phyloP scores from a whole-genome alignment of 306 rosid species.

The Luffa acutangula region DNA sequence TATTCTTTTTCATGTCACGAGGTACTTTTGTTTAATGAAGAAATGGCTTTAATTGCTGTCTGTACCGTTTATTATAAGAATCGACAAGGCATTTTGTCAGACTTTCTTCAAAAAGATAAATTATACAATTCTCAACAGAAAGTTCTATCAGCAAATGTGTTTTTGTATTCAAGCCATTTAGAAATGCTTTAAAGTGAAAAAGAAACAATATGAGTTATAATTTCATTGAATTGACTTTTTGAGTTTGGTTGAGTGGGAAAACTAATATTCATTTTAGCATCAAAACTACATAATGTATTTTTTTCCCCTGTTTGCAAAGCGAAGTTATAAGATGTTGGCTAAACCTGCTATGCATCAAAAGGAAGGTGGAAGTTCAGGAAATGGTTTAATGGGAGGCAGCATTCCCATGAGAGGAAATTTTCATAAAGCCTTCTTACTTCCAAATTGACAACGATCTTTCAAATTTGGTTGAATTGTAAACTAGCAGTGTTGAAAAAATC shows the following conservation, averaged over 20 bases:
- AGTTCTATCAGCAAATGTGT: background rate
- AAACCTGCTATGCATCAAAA: too few relatives aligned
- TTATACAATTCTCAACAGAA: background rate
- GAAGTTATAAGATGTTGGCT: background rate
- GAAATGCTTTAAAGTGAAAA: too few relatives aligned
- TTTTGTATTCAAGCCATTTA: background rate
- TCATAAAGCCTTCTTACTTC: too few relatives aligned
- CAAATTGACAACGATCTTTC: background rate
- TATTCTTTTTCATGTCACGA: background rate
- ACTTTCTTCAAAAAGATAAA: background rate
- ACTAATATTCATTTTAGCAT: too few relatives aligned
- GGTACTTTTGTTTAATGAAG: background rate
- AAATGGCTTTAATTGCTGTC: background rate
- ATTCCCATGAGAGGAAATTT: too few relatives aligned
- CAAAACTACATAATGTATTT: too few relatives aligned
- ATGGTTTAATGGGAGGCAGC: too few relatives aligned
- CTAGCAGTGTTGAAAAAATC: background rate
- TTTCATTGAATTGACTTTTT: background rate
- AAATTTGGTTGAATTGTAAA: background rate
- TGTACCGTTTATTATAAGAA: background rate
- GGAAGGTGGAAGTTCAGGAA: background rate
- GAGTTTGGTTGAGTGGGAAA: background rate
- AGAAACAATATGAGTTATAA: too few relatives aligned
- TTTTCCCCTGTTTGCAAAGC: background rate
- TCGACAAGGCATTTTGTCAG: background rate